phyloP scores from a whole-genome alignment of 768 basidiomycete species.

The Cubamyces sp. region DNA sequence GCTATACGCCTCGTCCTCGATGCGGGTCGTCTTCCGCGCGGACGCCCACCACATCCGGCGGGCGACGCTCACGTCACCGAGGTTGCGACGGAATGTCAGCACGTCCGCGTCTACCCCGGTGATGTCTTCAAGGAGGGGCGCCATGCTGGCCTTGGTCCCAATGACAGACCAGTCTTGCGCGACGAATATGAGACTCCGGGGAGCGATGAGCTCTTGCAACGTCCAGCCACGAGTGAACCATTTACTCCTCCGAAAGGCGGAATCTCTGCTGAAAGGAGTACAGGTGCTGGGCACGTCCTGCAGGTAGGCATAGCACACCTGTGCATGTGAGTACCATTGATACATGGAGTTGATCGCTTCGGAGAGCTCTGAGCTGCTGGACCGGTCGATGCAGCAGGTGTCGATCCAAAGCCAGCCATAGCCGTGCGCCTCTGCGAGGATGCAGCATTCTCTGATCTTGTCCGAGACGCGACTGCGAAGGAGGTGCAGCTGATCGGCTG shows the following conservation, averaged over 20 bases:
- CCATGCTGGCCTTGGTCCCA: conserved; percentile 20
- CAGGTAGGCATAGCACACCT: conserved; percentile 20
- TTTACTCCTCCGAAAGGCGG: conserved; percentile 4
- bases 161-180: conserved; percentile 14
- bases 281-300: conserved; percentile 11
- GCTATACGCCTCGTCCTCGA: conserved; percentile 24
- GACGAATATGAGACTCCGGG: conserved; percentile 16
- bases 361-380: conserved; percentile 21
- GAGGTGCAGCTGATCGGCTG: neutral
- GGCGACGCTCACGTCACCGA: conserved; percentile 23
- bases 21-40: conserved; percentile 10
- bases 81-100: conserved; percentile 15
- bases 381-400: conserved; percentile 21
- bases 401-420: conserved; percentile 25
- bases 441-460: conserved; percentile 20
- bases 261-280: neutral
- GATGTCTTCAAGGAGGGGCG: conserved; percentile 12
- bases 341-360: conserved; percentile 21
- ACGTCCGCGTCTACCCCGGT: conserved; percentile 22
- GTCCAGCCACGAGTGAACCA: conserved; percentile 25
- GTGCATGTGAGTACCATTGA: conserved; percentile 12
- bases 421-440: conserved; percentile 17
- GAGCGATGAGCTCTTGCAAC: conserved; percentile 21
- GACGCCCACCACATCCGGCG: conserved; percentile 26
- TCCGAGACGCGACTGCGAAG: conserved; percentile 2